These are phyloP conservation scores for Funneliformis mosseae DNA, from an alignment of 192 early-diverging fungal species.

Conservation along the genomic window DNA sequence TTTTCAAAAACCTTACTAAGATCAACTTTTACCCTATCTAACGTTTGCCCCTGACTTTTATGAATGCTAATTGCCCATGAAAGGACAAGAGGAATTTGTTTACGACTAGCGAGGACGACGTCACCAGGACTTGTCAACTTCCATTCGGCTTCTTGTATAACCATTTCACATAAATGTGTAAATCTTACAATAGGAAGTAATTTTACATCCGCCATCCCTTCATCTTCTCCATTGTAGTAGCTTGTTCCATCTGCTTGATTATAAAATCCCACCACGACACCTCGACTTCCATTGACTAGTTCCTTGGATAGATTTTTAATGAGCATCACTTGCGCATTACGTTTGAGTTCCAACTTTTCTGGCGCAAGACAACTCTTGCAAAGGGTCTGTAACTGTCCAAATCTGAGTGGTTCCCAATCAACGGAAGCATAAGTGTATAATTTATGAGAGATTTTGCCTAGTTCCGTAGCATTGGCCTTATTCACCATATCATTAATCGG, in stretches of 20 bases:
- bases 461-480: slow-evolving; percentile 58
- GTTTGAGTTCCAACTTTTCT: slow-evolving; percentile 65
- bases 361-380: slow-evolving; percentile 63
- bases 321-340: slow-evolving; percentile 85
- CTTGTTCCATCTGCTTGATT: slow-evolving; percentile 23
- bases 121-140: slow-evolving; percentile 48
- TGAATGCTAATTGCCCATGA: slow-evolving; percentile 90
- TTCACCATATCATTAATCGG: slow-evolving; percentile 64
- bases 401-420: slow-evolving; percentile 43
- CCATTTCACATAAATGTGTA: slow-evolving; percentile 41
- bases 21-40: slow-evolving; percentile 76
- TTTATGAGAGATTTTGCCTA: slow-evolving; percentile 58
- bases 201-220: slow-evolving; percentile 1
- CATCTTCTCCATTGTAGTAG: slow-evolving; percentile 33
- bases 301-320: slow-evolving; percentile 67
- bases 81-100: slow-evolving; percentile 67
- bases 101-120: slow-evolving; percentile 38
- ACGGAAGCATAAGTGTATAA: slow-evolving; percentile 47
- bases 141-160: slow-evolving; percentile 50
- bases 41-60: slow-evolving; percentile 86
- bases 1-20: slow-evolving; percentile 78
- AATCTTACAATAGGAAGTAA: slow-evolving; percentile 42
- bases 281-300: slow-evolving; percentile 83
- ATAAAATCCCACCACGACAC: slow-evolving; percentile 57
- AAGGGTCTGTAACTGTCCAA: slow-evolving; percentile 34